Percentiles rank a stretch among this genome's conserved stretches.
phyloP scores from a whole-genome alignment of 306 rosid genomes.

The Rosa multiflora region DNA sequence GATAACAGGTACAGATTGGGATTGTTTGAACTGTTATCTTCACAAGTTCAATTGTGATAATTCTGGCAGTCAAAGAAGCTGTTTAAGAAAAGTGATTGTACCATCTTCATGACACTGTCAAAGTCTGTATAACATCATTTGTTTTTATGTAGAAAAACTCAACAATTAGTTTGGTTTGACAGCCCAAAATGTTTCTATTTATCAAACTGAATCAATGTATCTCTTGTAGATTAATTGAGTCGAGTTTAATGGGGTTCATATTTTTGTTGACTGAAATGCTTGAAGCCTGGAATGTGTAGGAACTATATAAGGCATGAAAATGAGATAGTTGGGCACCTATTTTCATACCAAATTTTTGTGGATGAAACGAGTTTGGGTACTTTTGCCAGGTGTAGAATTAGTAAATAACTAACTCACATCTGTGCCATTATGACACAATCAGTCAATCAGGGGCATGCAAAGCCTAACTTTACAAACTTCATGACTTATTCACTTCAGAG shows the following conservation, averaged over 20 bases:
- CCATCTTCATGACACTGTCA: neutral
- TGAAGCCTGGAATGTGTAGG: slow-evolving; percentile 11
- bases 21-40: neutral
- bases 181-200: slow-evolving; percentile 8
- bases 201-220: neutral
- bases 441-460: no score
- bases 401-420: neutral
- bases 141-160: neutral
- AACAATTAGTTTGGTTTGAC: neutral
- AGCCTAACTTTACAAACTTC: neutral
- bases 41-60: neutral
- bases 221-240: neutral
- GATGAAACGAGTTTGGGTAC: slow-evolving; percentile 2
- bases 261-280: neutral
- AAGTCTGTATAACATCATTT: slow-evolving; percentile 4
- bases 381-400: neutral
- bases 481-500: neutral
- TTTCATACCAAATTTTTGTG: slow-evolving; percentile 3
- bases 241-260: neutral
- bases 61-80: neutral
- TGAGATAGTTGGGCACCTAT: neutral
- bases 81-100: neutral
- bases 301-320: neutral
- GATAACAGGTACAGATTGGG: neutral
- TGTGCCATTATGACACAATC: neutral